These are phyloP conservation scores for Epichloe gansuensis DNA, from an alignment of 2,329 filamentous ascomycete genomes.

Conservation along the genomic window DNA sequence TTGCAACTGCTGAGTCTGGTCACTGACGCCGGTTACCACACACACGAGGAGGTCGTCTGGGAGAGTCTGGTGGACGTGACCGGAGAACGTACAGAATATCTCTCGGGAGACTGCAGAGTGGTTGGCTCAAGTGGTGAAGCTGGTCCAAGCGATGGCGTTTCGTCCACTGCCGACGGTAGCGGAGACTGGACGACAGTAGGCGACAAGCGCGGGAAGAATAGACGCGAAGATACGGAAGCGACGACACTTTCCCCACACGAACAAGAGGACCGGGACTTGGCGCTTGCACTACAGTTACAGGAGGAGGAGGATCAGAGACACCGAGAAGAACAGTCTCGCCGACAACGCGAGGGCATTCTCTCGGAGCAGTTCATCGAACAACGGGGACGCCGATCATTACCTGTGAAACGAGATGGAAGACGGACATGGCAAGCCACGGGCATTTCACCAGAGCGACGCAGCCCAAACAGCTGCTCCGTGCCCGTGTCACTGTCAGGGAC, in stretches of 20 bases:
- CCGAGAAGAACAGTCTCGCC: slow-evolving; percentile 48
- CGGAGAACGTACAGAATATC: slow-evolving; percentile 69
- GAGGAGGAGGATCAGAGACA: slow-evolving; percentile 83
- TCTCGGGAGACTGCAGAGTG: slow-evolving; percentile 77
- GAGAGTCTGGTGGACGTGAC: slow-evolving; percentile 83
- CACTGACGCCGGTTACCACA: slow-evolving; percentile 82
- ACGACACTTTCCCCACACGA: slow-evolving; percentile 33
- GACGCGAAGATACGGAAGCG: slow-evolving; percentile 13
- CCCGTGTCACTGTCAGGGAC: not conserved
- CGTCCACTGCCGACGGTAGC: slow-evolving; percentile 10
- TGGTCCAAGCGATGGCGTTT: slow-evolving; percentile 8
- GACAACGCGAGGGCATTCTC: slow-evolving; percentile 52
- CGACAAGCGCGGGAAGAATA: slow-evolving; percentile 17
- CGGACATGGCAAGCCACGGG: not conserved
- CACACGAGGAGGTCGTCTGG: slow-evolving; percentile 88
- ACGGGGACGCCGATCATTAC: slow-evolving; percentile 31
- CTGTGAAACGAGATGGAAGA: slow-evolving; percentile 12
- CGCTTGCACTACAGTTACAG: slow-evolving; percentile 81
- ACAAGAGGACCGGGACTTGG: slow-evolving; percentile 77
- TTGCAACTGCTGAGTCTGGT: slow-evolving; percentile 70
- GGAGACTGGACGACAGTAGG: slow-evolving; percentile 45
- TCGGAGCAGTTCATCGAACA: slow-evolving; percentile 60
- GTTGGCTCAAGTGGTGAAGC: slow-evolving; percentile 44
- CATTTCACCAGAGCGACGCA: slow-evolving; percentile 10
- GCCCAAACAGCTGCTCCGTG: slow-evolving; percentile 12